phyloP scores from a whole-genome alignment of 2,329 filamentous ascomycete species.

The Knoxdaviesia capensis region DNA sequence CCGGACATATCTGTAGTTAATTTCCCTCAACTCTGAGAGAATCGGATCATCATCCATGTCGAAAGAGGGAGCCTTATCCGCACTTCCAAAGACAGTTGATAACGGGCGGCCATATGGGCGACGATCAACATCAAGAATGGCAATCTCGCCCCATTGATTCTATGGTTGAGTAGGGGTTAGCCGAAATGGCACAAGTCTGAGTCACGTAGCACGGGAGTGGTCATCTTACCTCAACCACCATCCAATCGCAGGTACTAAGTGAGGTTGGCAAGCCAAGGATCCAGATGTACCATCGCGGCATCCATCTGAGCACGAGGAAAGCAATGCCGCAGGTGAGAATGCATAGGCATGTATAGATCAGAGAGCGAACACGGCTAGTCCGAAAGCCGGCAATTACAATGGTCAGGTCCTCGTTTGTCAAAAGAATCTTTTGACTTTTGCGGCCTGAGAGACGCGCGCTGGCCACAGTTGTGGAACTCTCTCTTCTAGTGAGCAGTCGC shows the following conservation, averaged over 20 bases:
- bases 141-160: slow-evolving; percentile 93
- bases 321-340: slow-evolving; percentile 53
- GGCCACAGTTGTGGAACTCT: slow-evolving; percentile 48
- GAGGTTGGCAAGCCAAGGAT: slow-evolving; percentile 50
- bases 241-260: slow-evolving; percentile 65
- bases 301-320: slow-evolving; percentile 74
- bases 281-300: slow-evolving; percentile 69
- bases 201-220: too few species aligned
- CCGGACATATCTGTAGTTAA: slow-evolving; percentile 88
- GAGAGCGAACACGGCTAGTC: slow-evolving; percentile 51
- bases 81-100: slow-evolving; percentile 45
- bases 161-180: slow-evolving; percentile 11
- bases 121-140: slow-evolving; percentile 46
- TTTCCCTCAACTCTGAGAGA: slow-evolving; percentile 49
- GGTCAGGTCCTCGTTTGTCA: slow-evolving; percentile 81
- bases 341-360: slow-evolving; percentile 51
- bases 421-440: slow-evolving; percentile 72
- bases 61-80: slow-evolving; percentile 36
- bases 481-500: slow-evolving; percentile 44
- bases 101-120: slow-evolving; percentile 31
- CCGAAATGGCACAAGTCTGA: slow-evolving; percentile 2
- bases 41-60: slow-evolving; percentile 60
- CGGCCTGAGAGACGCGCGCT: slow-evolving; percentile 36
- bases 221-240: slow-evolving; percentile 57
- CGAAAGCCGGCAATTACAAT: slow-evolving; percentile 84